Conservation (phyloP, 2,329 filamentous ascomycete genomes). For the Decorospora gaudefroyi region DNA sequence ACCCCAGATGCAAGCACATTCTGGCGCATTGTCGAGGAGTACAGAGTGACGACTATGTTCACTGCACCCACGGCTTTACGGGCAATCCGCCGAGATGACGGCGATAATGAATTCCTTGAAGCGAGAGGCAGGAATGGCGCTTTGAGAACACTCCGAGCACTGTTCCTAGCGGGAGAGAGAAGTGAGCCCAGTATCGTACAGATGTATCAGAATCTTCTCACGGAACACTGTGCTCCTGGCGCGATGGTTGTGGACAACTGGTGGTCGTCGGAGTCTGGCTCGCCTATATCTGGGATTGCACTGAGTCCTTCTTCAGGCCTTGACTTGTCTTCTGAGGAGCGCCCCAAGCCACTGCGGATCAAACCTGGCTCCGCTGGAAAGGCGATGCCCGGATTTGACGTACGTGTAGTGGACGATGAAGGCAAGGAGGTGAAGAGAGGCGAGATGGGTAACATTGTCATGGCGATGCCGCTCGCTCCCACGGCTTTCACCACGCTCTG, state of each 20-base stretch:
- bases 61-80: slow-evolving; percentile 87
- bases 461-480: slow-evolving; percentile 79
- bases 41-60: slow-evolving; percentile 77
- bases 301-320: slow-evolving; percentile 65
- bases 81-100: slow-evolving; percentile 85
- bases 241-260: slow-evolving; percentile 71
- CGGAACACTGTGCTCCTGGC: slow-evolving; percentile 65
- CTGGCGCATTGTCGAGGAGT: slow-evolving; percentile 83
- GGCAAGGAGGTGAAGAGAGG: slow-evolving; percentile 72
- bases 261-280: slow-evolving; percentile 74
- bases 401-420: slow-evolving; percentile 79
- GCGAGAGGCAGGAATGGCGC: slow-evolving; percentile 69
- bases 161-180: slow-evolving; percentile 88
- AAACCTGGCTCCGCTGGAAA: slow-evolving; percentile 89
- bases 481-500: slow-evolving; percentile 86
- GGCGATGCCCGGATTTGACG: slow-evolving; percentile 88
- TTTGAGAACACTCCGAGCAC: slow-evolving; percentile 69
- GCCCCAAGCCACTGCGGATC: slow-evolving; percentile 60
- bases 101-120: slow-evolving; percentile 68
- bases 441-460: slow-evolving; percentile 88
- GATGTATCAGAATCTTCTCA: slow-evolving; percentile 76
- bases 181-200: slow-evolving; percentile 85
- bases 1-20: slow-evolving; percentile 86
- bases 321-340: slow-evolving; percentile 53
- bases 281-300: slow-evolving; percentile 68